Evolutionary conservation across 768 basidiomycete species (phyloP).

Genomic region (Ramaria sp.): DNA sequence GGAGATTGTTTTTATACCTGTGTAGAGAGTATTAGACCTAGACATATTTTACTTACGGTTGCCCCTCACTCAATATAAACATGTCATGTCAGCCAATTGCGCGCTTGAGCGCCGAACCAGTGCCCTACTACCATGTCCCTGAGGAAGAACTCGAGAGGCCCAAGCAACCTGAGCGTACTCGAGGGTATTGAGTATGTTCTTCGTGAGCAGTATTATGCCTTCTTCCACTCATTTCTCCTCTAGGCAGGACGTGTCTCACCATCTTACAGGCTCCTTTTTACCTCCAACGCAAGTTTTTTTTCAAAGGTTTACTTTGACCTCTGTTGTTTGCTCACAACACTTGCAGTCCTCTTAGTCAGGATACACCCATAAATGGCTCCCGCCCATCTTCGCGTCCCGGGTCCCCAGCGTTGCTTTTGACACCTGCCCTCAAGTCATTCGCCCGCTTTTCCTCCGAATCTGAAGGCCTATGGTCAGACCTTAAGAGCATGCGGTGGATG

Average conservation of each 20-base stretch:
- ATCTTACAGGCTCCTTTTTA: conserved; percentile 50
- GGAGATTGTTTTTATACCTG: no score
- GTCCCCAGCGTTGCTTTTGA: not conserved
- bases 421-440: not conserved
- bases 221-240: conserved; percentile 3
- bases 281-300: conserved; percentile 44
- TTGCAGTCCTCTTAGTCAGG: not conserved
- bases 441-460: not conserved
- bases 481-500: conserved; percentile 55
- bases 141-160: not conserved
- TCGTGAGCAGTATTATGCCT: not conserved
- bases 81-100: no score
- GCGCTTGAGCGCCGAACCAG: no score
- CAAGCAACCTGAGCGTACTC: not conserved
- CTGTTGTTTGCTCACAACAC: not conserved
- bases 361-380: not conserved
- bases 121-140: not conserved
- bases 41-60: no score
- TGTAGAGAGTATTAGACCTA: no score
- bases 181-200: conserved; percentile 6
- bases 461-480: conserved; percentile 38
- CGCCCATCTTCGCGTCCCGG: not conserved
- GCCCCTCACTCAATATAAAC: no score
- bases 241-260: conserved; percentile 47
- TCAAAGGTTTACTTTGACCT: not conserved